These are phyloP conservation scores for Lipomyces orientalis DNA, from an alignment of 805 yeast genomes.

Conservation along the genomic window DNA sequence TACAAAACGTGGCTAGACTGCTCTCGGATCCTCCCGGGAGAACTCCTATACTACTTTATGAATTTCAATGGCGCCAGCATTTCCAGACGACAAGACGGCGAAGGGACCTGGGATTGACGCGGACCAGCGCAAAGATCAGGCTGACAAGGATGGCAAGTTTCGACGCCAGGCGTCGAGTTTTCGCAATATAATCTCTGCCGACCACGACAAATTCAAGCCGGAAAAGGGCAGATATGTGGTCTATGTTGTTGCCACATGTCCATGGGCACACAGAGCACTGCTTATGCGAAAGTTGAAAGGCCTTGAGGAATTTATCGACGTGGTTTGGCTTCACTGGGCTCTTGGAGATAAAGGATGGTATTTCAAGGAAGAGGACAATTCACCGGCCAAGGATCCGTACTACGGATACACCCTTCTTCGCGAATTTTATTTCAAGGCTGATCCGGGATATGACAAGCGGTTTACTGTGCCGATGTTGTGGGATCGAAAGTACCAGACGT, in stretches of 20 bases:
- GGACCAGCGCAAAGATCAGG: constrained; percentile 35
- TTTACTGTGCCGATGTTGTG: constrained; percentile 93
- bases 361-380: constrained; percentile 56
- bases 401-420: constrained; percentile 64
- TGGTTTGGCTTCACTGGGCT: constrained; percentile 85
- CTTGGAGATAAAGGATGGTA: constrained; percentile 84
- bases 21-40: background rate
- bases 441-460: constrained; percentile 77
- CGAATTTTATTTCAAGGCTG: constrained; percentile 75
- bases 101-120: constrained; percentile 35
- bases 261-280: constrained; percentile 93
- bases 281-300: constrained; percentile 79
- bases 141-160: constrained; percentile 38
- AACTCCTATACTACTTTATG: background rate
- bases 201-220: constrained; percentile 67
- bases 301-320: constrained; percentile 53
- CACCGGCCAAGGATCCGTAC: constrained; percentile 57
- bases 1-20: background rate
- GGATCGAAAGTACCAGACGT: constrained; percentile 78
- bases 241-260: constrained; percentile 91
- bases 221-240: constrained; percentile 85
- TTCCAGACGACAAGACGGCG: constrained; percentile 29
- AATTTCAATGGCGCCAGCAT: constrained; percentile 17
- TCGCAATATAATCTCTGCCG: constrained; percentile 64
- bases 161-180: constrained; percentile 51